Evolutionary conservation across 129 eudicot species (phyloP).

Genomic region (Flaveria trinervia): DNA sequence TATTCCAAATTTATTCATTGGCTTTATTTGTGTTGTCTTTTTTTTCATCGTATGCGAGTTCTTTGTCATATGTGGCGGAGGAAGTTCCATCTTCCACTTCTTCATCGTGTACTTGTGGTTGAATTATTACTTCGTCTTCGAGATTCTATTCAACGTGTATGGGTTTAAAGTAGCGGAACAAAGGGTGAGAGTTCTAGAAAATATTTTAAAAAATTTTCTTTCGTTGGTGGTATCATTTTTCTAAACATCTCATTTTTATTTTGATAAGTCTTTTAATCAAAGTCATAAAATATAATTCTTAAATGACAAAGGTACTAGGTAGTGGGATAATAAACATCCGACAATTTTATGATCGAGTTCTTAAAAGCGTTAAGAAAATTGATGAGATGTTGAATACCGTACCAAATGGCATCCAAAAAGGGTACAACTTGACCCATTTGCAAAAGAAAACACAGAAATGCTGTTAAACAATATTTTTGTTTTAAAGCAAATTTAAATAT

Average conservation of each 20-base stretch:
- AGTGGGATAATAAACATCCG: neutral
- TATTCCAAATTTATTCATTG: too few species aligned
- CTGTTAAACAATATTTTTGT: neutral
- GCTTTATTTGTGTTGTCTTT: too few species aligned
- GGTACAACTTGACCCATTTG: neutral
- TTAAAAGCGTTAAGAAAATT: neutral
- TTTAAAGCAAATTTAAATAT: neutral
- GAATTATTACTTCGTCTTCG: neutral
- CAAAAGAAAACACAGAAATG: too few species aligned
- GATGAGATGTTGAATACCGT: neutral
- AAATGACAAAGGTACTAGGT: neutral
- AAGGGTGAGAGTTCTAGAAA: neutral
- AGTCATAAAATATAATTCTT: neutral
- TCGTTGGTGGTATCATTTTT: neutral
- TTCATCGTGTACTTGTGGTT: neutral
- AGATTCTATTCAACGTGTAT: neutral
- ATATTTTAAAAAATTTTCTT: too few species aligned
- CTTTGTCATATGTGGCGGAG: too few species aligned
- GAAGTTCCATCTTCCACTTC: too few species aligned
- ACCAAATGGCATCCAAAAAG: neutral
- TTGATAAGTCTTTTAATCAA: neutral
- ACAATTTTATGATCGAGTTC: neutral
- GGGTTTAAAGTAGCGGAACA: neutral
- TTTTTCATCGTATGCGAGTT: too few species aligned
- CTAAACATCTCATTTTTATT: neutral